Conservation (phyloP, 176 grass and related monocot genomes). For the Carex cristatella region DNA sequence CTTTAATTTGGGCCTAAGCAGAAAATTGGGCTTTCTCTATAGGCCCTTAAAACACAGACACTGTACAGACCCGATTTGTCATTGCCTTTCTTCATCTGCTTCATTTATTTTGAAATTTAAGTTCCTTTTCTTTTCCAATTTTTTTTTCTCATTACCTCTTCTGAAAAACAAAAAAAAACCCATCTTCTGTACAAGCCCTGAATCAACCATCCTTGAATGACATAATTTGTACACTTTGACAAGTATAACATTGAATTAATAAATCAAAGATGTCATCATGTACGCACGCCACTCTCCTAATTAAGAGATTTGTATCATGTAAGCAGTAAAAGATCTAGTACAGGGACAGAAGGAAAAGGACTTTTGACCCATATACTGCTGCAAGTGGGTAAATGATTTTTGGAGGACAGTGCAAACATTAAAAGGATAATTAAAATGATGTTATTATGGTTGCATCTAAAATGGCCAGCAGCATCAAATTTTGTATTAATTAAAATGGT, state of each 20-base stretch:
- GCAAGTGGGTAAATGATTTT: conserved; percentile 10
- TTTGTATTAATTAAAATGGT: conserved; percentile 24
- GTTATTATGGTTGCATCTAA: conserved; percentile 28
- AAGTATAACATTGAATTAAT: background rate
- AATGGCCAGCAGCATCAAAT: conserved; percentile 23
- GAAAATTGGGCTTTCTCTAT: background rate
- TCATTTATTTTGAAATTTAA: background rate
- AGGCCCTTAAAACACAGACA: background rate
- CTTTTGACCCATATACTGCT: background rate
- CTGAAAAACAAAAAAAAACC: too few species aligned
- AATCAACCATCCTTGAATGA: background rate
- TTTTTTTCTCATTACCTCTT: too few species aligned
- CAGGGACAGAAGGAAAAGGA: background rate
- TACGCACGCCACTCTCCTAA: conserved; percentile 2
- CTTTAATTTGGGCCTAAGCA: background rate
- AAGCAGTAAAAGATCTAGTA: background rate
- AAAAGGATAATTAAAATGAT: conserved; percentile 26
- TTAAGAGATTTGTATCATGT: conserved; percentile 33
- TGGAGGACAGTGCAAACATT: conserved; percentile 19
- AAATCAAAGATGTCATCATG: background rate
- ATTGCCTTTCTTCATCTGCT: background rate
- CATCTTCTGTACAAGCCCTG: too few species aligned
- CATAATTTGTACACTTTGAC: background rate
- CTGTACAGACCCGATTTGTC: background rate
- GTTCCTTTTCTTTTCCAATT: background rate